Base-by-base conservation (phyloP, 352 stramenopile genomes). In the Globisporangium ultimum region DNA sequence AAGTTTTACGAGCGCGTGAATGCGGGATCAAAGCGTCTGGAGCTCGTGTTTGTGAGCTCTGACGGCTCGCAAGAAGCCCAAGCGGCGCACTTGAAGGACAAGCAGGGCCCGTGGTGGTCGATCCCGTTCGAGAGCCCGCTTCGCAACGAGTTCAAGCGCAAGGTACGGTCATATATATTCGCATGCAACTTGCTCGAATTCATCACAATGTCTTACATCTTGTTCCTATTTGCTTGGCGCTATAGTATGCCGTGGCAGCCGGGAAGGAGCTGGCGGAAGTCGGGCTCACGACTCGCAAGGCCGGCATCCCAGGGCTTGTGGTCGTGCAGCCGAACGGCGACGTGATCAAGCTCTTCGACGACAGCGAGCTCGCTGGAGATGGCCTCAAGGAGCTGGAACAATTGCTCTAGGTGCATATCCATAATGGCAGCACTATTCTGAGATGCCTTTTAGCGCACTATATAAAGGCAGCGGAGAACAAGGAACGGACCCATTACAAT, bases 31-130 rank as follows among this genome's bases (percentile, higher is more conserved):
- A 55, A 76, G 21, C 47, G 63, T 38, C 36, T 94, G 45, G 82
- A 92, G 55, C 59, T 94, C 36, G 72, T 94, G 3, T 92, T 94
- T 64, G 72, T 94, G 7, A 67, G 82, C 46, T 94, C 85, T 34
- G 81, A 94, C 62, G 56, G 61, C 49, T 84, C 74, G 11, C 76
- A 67, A 2, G 61, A 65, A 22, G 83, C 87, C 48, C 82, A 92
- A 18, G 43, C 71, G 3, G 75, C 68, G 15, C 78, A 94, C 55
- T 78, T 92, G 15, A 65, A 68, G 42, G 63, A 87, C 56, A 92
- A 91, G 65, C 85, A 91, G 41, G 80, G 80, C 0, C 50, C 66
- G 12, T 92, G 82, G 82, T 90, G 81, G 76, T 78, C 79, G 73
- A 76, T 89, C 43, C 75, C 82, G 15, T 92, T 84, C 61, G 72